Conservation (phyloP, 257 asterid genomes). For the Linaria vulgaris region DNA sequence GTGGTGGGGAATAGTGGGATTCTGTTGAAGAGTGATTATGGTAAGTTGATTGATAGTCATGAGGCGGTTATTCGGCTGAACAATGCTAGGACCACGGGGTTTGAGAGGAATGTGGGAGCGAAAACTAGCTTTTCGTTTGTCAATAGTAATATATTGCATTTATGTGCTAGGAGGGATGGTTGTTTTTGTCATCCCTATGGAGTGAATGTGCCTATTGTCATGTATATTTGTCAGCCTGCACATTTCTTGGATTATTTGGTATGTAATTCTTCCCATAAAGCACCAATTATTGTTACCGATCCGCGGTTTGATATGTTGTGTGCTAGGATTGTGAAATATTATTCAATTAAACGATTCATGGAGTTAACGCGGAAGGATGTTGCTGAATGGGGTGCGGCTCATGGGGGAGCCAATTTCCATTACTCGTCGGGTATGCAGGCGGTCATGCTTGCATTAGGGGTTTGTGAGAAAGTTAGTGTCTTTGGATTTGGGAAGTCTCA, state of each 20-base stretch:
- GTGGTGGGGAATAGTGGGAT: slow-evolving; percentile 98
- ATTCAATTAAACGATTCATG: slow-evolving; percentile 62
- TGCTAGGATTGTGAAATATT: slow-evolving; percentile 77
- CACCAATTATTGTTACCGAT: slow-evolving; percentile 72
- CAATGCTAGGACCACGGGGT: slow-evolving; percentile 65
- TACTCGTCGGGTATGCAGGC: slow-evolving; percentile 99
- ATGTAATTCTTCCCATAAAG: slow-evolving; percentile 71
- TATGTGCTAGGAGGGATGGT: slow-evolving; percentile 71
- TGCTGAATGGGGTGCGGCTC: slow-evolving; percentile 65
- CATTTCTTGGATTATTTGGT: slow-evolving; percentile 80
- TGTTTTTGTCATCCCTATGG: slow-evolving; percentile 98
- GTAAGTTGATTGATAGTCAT: slow-evolving; percentile 65
- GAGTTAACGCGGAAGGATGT: slow-evolving; percentile 48
- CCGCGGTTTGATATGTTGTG: slow-evolving; percentile 72
- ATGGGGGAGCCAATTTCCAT: slow-evolving; percentile 75
- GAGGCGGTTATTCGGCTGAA: slow-evolving; percentile 80
- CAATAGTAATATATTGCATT: slow-evolving; percentile 81
- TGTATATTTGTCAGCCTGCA: slow-evolving; percentile 88
- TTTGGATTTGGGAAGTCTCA: slow-evolving; percentile 85
- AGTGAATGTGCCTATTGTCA: slow-evolving; percentile 53
- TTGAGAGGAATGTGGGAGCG: slow-evolving; percentile 65
- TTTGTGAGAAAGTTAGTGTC: slow-evolving; percentile 78
- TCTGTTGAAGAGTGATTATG: slow-evolving; percentile 51
- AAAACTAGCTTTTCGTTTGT: slow-evolving; percentile 80
- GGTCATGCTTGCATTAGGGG: slow-evolving; percentile 75